phyloP scores from a whole-genome alignment of 2,329 filamentous ascomycete genomes.

The Cercospora sp. region DNA sequence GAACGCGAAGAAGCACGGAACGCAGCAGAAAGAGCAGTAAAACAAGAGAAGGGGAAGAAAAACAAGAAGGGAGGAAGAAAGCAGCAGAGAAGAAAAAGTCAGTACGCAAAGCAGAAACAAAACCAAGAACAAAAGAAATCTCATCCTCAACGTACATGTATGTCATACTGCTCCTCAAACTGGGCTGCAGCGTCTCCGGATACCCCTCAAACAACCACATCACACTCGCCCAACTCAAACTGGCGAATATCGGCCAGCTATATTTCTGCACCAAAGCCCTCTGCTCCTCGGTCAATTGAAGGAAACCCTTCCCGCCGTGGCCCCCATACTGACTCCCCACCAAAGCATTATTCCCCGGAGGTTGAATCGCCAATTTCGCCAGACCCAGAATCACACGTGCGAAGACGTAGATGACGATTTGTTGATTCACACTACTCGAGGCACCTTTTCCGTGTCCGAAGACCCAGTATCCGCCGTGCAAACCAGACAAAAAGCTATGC shows the following conservation, averaged over 20 bases:
- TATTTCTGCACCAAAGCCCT: slow-evolving; percentile 54
- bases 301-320: slow-evolving; percentile 45
- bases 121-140: slow-evolving; percentile 12
- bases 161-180: slow-evolving; percentile 90
- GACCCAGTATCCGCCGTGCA: slow-evolving; percentile 87
- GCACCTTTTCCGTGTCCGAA: slow-evolving; percentile 76
- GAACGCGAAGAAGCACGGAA: slow-evolving; percentile 11
- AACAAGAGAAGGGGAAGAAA: background rate
- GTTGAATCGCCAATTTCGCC: slow-evolving; percentile 78
- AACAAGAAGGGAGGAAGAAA: background rate
- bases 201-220: slow-evolving; percentile 96
- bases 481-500: slow-evolving; percentile 82
- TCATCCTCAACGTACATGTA: slow-evolving; percentile 73
- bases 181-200: slow-evolving; percentile 86
- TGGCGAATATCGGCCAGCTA: slow-evolving; percentile 91
- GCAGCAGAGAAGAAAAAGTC: background rate
- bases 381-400: slow-evolving; percentile 83
- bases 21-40: slow-evolving; percentile 4
- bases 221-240: slow-evolving; percentile 84
- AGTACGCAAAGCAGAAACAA: background rate
- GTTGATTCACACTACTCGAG: slow-evolving; percentile 76
- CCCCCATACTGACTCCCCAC: slow-evolving; percentile 42
- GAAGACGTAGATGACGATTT: slow-evolving; percentile 98
- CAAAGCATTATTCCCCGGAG: slow-evolving; percentile 44
- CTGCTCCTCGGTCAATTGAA: slow-evolving; percentile 44